Evolutionary conservation across 2,329 filamentous ascomycete genomes (phyloP).

Genomic region (Lojkania enalia): DNA sequence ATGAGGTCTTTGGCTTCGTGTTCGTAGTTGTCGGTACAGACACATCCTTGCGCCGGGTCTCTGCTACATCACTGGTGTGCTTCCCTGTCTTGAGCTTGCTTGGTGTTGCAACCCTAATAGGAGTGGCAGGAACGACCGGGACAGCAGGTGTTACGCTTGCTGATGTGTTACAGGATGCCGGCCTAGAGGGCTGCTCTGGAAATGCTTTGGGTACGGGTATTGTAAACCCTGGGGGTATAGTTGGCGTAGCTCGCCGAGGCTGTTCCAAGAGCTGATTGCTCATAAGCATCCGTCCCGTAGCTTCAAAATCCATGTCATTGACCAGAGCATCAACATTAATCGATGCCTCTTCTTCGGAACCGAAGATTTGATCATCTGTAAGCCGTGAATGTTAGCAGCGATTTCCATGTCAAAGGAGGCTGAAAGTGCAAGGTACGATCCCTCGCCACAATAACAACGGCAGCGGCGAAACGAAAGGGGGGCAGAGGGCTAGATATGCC

Average conservation of each 20-base stretch:
- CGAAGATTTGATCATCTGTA: conserved; percentile 63
- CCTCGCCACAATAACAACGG: conserved; percentile 10
- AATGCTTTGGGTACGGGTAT: conserved; percentile 30
- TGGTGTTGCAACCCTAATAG: conserved; percentile 36
- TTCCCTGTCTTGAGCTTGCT: conserved; percentile 31
- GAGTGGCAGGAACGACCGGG: conserved; percentile 46
- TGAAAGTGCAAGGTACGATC: neutral
- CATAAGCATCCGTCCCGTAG: conserved; percentile 36
- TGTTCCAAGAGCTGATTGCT: conserved; percentile 33
- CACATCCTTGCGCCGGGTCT: no score
- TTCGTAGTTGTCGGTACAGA: no score
- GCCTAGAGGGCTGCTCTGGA: conserved; percentile 27
- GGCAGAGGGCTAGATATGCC: conserved; percentile 10
- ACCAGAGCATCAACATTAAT: conserved; percentile 71
- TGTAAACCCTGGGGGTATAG: conserved; percentile 51
- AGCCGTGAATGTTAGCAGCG: neutral
- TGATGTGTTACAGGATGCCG: conserved; percentile 39
- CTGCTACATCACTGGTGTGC: no score
- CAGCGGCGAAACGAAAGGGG: conserved; percentile 18
- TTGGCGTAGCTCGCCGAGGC: conserved; percentile 49
- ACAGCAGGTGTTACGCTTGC: conserved; percentile 41
- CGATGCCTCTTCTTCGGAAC: conserved; percentile 63
- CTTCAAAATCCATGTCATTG: conserved; percentile 53
- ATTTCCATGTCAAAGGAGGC: neutral
- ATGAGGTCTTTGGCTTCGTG: neutral